Evolutionary conservation across 1,284 basidiomycete genomes (phyloP), one percentile per base, ranked within the genome.

Genomic region (Cerioporus squamosus): DNA sequence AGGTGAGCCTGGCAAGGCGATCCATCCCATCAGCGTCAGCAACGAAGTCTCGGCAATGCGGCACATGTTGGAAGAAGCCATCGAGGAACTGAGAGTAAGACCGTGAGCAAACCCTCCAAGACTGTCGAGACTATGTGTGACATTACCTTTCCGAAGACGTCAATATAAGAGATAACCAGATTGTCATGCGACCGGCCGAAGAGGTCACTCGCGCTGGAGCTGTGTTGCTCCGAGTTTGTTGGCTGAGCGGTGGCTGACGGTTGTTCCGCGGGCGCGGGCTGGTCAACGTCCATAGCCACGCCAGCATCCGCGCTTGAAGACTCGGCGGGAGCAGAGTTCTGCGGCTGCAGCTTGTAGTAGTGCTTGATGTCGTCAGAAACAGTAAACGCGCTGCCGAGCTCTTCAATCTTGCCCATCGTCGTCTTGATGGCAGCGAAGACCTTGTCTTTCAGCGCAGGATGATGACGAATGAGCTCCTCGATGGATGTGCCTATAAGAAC

Each of bases 391-490:
- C 81, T 81, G 17, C 93, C 94, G 2, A 92, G 75, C 51, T 85
- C 82, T 69, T 93, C 87, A 36, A 97, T 90, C 69, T 83, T 84
- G 55, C 81, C 77, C 64, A 98, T 76, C 1, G 89, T 86, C 1
- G 81, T 76, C 52, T 88, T 86, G 56, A 95, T 77, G 1, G 91
- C 83, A 18, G 90, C 85, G 65, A 97, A 90, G 2, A 98, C 90
- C 38, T 87, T 74, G 5, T 82, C 75, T 72, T 96, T 97, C 55
- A 99, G 79, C 1, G 85, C 81, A 2, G 97, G 97, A 72, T 99
- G 97, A 71, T 99, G 97, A 6, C 97, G 88, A 59, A 97, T 90
- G 54, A 99, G 88, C 72, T 99, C 97, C 69, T 99, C 97, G 38
- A 99, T 87, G 15, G 93, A 85, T 6, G 88, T 88, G 2, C 97